These are phyloP conservation scores for Cytospora piceicola DNA, from an alignment of 2,329 filamentous ascomycete species.

Conservation along the genomic window DNA sequence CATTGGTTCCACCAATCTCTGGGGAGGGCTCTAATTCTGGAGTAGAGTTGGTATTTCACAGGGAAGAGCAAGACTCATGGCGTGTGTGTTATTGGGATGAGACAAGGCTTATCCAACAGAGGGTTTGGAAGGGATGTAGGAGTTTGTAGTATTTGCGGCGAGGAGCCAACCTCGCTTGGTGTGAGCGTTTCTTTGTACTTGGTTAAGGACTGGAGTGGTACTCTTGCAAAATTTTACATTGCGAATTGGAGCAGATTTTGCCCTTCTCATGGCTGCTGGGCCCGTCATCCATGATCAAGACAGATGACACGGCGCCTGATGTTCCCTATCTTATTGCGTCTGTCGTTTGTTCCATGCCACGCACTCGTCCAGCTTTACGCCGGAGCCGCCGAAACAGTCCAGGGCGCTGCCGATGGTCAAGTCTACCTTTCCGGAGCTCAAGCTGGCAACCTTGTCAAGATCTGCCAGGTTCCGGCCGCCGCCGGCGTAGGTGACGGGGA, in stretches of 20 bases:
- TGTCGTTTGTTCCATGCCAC: conserved; percentile 78
- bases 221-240: conserved; percentile 13
- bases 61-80: conserved; percentile 7
- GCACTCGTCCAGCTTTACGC: conserved; percentile 87
- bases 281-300: neutral
- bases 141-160: conserved; percentile 1
- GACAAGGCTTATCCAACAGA: neutral
- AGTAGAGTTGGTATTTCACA: neutral
- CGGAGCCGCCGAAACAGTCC: conserved; percentile 90
- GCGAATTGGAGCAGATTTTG: conserved; percentile 16
- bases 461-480: conserved; percentile 85
- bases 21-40: conserved; percentile 1
- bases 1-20: conserved; percentile 3
- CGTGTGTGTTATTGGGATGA: conserved; percentile 13
- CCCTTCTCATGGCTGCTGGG: neutral
- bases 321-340: conserved; percentile 28
- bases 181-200: conserved; percentile 22
- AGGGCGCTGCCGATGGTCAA: conserved; percentile 95
- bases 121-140: neutral
- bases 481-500: conserved; percentile 95
- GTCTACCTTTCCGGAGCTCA: conserved; percentile 83
- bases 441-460: conserved; percentile 75
- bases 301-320: neutral
- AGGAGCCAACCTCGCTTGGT: neutral
- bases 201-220: conserved; percentile 24